Percentiles rank a stretch among this genome's conserved stretches.
Conservation (phyloP, 108 stramenopile genomes). For the Cyclotella choctawhatcheeana region DNA sequence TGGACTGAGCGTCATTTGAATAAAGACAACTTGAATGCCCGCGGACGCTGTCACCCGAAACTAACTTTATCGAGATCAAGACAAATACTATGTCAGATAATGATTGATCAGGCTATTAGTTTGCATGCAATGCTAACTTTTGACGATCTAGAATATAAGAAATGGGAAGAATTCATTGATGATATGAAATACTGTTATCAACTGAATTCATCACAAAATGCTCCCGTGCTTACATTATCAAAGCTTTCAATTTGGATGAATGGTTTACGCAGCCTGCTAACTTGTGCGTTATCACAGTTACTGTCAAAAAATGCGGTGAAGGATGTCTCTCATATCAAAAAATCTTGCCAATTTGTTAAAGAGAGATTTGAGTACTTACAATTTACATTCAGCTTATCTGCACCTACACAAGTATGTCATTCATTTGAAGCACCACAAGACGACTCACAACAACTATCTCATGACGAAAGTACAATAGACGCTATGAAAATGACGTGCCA, state of each 20-base stretch:
- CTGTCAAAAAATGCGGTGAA: neutral
- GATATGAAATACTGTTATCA: constrained; percentile 27
- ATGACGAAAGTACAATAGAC: neutral
- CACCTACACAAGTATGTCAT: neutral
- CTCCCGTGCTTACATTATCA: constrained; percentile 39
- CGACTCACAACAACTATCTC: neutral
- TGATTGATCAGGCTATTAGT: constrained; percentile 33
- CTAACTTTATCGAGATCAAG: constrained; percentile 39
- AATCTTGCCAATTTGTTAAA: constrained; percentile 18
- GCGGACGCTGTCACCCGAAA: neutral
- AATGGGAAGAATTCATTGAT: constrained; percentile 39
- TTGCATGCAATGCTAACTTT: constrained; percentile 3
- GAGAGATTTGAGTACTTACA: constrained; percentile 31
- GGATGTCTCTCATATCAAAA: neutral
- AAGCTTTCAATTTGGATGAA: constrained; percentile 37
- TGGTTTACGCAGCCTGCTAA: constrained; percentile 23
- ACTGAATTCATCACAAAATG: neutral
- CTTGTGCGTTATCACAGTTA: constrained; percentile 5
- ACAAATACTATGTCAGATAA: constrained; percentile 30
- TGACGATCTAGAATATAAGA: neutral
- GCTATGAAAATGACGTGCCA: constrained; percentile 17
- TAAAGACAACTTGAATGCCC: neutral
- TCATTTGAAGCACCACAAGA: neutral
- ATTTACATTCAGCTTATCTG: constrained; percentile 24
- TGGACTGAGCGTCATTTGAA: constrained; percentile 14